These are phyloP conservation scores for Amoeboaphelidium occidentale DNA, from an alignment of 371 early-diverging fungal species.

Conservation along the genomic window DNA sequence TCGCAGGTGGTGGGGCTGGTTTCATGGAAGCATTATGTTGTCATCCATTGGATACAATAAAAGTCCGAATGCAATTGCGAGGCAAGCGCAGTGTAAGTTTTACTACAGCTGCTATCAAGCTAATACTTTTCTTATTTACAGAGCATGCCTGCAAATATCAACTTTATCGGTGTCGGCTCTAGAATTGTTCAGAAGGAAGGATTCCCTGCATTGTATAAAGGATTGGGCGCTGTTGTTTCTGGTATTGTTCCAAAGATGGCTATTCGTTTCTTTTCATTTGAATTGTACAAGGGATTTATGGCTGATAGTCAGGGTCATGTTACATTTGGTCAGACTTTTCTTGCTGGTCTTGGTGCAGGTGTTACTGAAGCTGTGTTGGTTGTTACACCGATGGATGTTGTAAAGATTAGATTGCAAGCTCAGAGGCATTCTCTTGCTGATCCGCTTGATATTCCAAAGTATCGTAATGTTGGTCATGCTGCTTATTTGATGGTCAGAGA, in stretches of 20 bases:
- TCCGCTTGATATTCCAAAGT: slow-evolving; percentile 86
- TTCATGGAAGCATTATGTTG: slow-evolving; percentile 75
- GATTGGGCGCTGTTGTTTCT: slow-evolving; percentile 85
- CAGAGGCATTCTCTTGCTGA: slow-evolving; percentile 87
- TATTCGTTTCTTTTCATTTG: slow-evolving; percentile 87
- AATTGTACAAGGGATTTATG: slow-evolving; percentile 62
- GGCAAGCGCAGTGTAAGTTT: not conserved
- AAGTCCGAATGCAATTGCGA: slow-evolving; percentile 23
- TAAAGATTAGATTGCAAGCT: slow-evolving; percentile 47
- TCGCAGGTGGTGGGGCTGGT: slow-evolving; percentile 37
- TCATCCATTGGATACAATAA: slow-evolving; percentile 95
- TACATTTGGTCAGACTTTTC: slow-evolving; percentile 1
- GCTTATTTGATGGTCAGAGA: slow-evolving; percentile 74
- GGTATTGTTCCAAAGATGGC: slow-evolving; percentile 98
- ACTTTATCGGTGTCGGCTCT: slow-evolving; percentile 58
- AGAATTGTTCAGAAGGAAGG: slow-evolving; percentile 71
- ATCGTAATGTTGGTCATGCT: slow-evolving; percentile 79
- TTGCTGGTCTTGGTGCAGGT: slow-evolving; percentile 84
- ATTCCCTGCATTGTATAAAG: slow-evolving; percentile 77
- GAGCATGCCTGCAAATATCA: not conserved
- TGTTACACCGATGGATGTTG: not conserved
- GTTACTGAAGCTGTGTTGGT: slow-evolving; percentile 61
- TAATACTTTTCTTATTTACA: not conserved
- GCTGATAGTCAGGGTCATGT: slow-evolving; percentile 26
- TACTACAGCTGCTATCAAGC: not conserved